Percentiles rank a stretch among this genome's conserved stretches.
Conservation (phyloP, 495 filamentous ascomycete genomes). For the Penicillium simplicissimum region DNA sequence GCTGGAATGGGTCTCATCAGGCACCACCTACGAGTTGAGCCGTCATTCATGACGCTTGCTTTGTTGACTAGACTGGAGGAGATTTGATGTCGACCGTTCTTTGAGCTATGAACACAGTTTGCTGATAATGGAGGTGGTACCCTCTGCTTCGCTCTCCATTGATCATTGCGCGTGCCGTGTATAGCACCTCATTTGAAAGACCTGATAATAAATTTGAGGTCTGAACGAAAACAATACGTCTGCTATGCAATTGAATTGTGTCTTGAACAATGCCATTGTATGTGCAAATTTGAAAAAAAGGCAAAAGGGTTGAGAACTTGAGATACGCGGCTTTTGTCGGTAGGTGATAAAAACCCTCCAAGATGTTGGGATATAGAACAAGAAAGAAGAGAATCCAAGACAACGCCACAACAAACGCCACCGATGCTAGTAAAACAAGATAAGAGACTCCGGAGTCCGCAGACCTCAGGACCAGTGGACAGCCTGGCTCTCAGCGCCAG, state of each 20-base stretch:
- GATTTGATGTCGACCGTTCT: neutral
- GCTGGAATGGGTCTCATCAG: conserved; percentile 3
- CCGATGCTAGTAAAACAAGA: conserved; percentile 24
- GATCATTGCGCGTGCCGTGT: neutral
- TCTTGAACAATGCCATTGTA: neutral
- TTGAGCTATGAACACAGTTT: conserved; percentile 5
- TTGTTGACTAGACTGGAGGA: neutral
- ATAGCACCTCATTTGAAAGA: neutral
- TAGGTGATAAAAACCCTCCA: conserved; percentile 1
- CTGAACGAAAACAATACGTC: neutral
- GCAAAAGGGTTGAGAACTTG: neutral
- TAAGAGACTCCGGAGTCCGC: neutral
- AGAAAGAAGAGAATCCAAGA: conserved; percentile 16
- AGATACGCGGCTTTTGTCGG: neutral
- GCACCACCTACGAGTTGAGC: neutral
- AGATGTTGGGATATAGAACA: conserved; percentile 24
- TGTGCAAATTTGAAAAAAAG: conserved; percentile 1
- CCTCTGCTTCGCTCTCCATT: neutral
- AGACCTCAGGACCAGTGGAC: neutral
- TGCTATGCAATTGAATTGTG: neutral
- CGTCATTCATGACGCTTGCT: conserved; percentile 1
- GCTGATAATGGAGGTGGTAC: conserved; percentile 4
- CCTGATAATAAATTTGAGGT: neutral
- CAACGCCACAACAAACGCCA: conserved; percentile 25
- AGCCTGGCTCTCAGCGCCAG: neutral